Percentiles rank a stretch among this genome's conserved stretches.
Conservation (phyloP, 2,329 filamentous ascomycete species). For the Rhynchosporium graminicola region DNA sequence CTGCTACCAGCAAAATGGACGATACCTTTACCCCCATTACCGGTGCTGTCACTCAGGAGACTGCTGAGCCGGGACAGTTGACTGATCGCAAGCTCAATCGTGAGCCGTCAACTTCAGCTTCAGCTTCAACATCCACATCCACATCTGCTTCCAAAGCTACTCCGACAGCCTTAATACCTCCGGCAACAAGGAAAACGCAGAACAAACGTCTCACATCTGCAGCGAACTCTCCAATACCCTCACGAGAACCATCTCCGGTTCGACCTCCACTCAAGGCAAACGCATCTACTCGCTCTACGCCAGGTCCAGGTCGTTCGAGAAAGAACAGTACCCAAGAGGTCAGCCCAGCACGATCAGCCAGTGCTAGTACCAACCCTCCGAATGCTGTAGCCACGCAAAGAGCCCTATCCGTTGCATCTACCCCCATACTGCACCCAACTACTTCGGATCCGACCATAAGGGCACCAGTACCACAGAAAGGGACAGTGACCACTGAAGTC, state of each 20-base stretch:
- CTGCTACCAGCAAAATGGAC: constrained; percentile 24
- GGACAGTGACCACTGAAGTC: constrained; percentile 50
- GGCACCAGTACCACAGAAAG: constrained; percentile 65
- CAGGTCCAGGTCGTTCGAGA: constrained; percentile 54
- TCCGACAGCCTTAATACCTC: constrained; percentile 19
- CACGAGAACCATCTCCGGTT: constrained; percentile 50
- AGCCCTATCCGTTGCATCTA: constrained; percentile 67
- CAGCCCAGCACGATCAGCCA: constrained; percentile 59
- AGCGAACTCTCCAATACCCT: constrained; percentile 48
- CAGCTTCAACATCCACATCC: constrained; percentile 25
- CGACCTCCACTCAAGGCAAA: constrained; percentile 36
- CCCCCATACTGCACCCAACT: constrained; percentile 63
- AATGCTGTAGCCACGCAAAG: constrained; percentile 61
- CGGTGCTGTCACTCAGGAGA: constrained; percentile 18
- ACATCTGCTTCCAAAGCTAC: no score
- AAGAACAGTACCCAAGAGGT: constrained; percentile 66
- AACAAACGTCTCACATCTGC: constrained; percentile 41
- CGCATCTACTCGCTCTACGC: constrained; percentile 33
- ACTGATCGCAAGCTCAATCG: constrained; percentile 23
- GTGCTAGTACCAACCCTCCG: constrained; percentile 53
- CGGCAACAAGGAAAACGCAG: constrained; percentile 34
- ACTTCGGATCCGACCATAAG: constrained; percentile 62
- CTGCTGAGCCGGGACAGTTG: constrained; percentile 19
- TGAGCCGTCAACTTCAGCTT: constrained; percentile 31
- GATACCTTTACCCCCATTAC: constrained; percentile 19